Base-by-base conservation (phyloP, 208 protist species). In the Leptomonas seymouri region DNA sequence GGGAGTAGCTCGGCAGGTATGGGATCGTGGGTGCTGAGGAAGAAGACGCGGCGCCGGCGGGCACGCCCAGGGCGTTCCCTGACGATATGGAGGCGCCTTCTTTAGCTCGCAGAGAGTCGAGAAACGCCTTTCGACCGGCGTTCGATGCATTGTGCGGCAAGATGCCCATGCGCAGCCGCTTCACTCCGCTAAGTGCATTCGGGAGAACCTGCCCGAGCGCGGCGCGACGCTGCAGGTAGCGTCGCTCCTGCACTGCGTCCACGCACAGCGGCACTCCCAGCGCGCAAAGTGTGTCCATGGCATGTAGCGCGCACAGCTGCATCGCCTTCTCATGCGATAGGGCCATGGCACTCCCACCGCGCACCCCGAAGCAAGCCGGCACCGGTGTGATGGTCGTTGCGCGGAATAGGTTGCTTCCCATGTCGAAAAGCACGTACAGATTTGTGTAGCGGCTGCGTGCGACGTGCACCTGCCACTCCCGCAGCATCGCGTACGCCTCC, bases 361-460 rank as follows among this genome's bases (percentile, higher is more conserved):
- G 86, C 21, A 92, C 66, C 23, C 88, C 90, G 69, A 83, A 93
- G 34, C 46, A 54, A 4, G 65, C 57, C 20, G 87, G 87, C 16
- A 94, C 80, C 0, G 91, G 91, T 16, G 82, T 68, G 34, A 96
- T n/a, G 18, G 84, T 93, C 14, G 76, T 84, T 3, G 89, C 88
- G n/a, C 87, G 80, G 51, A 78, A 91, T n/a, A 76, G 72, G 44
- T 87, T 78, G 8, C 15, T 44, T 0, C 83, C 84, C 75, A 91
- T 84, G 21, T 80, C 57, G 54, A 89, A 88, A 44, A 96, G 73
- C 25, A 96, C 75, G 68, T 83, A 96, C 18, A 93, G 67, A 21
- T 89, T 80, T 1, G 85, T 80, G 58, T 80, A 85, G 53, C 74
- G 82, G 51, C 81, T 93, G 30, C 75, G 58, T 21, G 80, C 90